These are phyloP conservation scores for Rhodotorula babjevae DNA, from an alignment of 768 basidiomycete genomes.

Conservation along the genomic window DNA sequence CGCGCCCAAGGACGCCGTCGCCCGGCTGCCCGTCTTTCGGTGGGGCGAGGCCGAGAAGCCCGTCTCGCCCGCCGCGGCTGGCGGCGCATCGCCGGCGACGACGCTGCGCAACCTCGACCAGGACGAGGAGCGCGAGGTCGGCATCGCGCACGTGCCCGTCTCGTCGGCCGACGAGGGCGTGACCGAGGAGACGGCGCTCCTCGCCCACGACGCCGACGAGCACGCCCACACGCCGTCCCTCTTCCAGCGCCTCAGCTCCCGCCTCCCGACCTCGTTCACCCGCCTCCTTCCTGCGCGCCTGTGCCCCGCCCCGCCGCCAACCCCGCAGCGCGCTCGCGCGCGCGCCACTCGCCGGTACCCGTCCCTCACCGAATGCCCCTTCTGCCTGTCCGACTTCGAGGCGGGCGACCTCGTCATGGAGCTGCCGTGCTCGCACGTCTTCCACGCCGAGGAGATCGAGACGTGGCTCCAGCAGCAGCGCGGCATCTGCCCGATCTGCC, in stretches of 20 bases:
- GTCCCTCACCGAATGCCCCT: conserved; percentile 67
- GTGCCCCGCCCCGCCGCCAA: not conserved
- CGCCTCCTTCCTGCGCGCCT: conserved; percentile 16
- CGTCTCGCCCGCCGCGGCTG: conserved; percentile 48
- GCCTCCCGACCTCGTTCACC: not conserved
- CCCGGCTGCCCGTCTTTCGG: conserved; percentile 70
- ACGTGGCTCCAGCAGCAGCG: conserved; percentile 87
- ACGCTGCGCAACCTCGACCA: conserved; percentile 10
- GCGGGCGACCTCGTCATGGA: conserved; percentile 86
- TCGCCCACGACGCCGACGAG: conserved; percentile 33
- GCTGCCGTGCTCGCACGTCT: conserved; percentile 89
- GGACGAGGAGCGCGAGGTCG: conserved; percentile 39
- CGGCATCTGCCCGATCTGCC: conserved; percentile 38
- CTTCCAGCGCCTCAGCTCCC: not conserved
- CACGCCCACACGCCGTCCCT: not conserved
- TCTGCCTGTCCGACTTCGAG: conserved; percentile 80
- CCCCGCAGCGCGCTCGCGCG: conserved; percentile 6
- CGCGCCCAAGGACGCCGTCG: conserved; percentile 74
- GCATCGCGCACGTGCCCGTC: conserved; percentile 32
- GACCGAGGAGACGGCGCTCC: conserved; percentile 22
- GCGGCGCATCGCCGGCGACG: conserved; percentile 59
- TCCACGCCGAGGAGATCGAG: conserved; percentile 85
- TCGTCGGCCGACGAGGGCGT: not conserved
- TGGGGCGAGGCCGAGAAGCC: conserved; percentile 56
- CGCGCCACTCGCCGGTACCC: conserved; percentile 15